Percentiles rank a stretch among this genome's conserved stretches.
Conservation (phyloP, 176 grass and related monocot species). For the Urochloa ruziziensis region DNA sequence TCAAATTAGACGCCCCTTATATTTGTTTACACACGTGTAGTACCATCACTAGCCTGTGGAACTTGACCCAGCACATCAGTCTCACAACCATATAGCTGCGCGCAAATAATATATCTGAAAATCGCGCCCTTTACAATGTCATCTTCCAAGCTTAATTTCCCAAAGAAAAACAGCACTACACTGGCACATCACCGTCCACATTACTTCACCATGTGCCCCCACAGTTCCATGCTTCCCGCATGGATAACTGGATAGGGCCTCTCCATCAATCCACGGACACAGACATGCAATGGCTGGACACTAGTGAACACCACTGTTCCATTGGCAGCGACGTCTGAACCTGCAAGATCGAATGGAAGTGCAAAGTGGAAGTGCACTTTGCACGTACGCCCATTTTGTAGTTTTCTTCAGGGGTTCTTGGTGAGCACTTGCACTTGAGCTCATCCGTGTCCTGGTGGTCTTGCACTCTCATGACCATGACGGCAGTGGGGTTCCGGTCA, state of each 20-base stretch:
- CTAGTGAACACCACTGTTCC: not conserved
- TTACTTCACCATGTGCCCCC: not conserved
- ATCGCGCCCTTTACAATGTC: not conserved
- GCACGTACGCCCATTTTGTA: too few species aligned
- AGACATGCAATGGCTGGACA: too few species aligned
- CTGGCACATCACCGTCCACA: not conserved
- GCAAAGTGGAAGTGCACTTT: too few species aligned
- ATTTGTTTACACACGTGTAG: too few species aligned
- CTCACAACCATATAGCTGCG: not conserved
- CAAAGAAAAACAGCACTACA: not conserved
- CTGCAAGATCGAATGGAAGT: not conserved
- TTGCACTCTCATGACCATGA: conserved; percentile 5
- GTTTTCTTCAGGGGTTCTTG: too few species aligned
- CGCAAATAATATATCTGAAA: not conserved
- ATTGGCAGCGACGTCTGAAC: conserved; percentile 7
- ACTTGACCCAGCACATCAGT: not conserved
- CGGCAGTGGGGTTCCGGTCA: conserved; percentile 5
- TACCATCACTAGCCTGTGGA: too few species aligned
- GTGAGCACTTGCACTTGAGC: not conserved
- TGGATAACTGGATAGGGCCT: conserved; percentile 1
- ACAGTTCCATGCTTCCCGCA: not conserved
- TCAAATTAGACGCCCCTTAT: too few species aligned
- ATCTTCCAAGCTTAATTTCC: not conserved
- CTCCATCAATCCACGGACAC: conserved; percentile 9
- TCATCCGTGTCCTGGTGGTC: not conserved